phyloP scores from a whole-genome alignment of 78 protist genomes.

The Anaeramoeba ignava region DNA sequence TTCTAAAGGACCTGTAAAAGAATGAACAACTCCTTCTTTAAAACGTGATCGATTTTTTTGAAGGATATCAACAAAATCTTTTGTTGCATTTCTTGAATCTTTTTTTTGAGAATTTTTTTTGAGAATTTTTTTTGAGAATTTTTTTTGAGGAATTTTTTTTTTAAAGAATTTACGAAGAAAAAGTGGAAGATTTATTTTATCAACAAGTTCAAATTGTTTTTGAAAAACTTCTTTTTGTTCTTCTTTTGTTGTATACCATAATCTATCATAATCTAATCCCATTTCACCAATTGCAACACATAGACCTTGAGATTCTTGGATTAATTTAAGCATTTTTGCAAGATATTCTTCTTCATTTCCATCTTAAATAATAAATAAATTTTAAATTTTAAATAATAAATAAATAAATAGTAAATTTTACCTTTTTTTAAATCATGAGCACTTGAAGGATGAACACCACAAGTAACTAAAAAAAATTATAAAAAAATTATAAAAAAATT shows the following conservation, averaged over 20 bases:
- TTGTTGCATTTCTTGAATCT: slow-evolving; percentile 21
- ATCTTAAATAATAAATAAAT: too few relatives aligned
- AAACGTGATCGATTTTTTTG: slow-evolving; percentile 12
- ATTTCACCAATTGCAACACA: slow-evolving; percentile 41
- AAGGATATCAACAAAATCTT: slow-evolving; percentile 28
- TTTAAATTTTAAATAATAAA: too few relatives aligned
- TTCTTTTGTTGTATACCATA: slow-evolving; percentile 22
- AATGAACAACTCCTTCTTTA: slow-evolving; percentile 32
- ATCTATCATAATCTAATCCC: slow-evolving; percentile 44
- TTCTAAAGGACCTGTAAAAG: slow-evolving; percentile 31
- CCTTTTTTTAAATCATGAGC: slow-evolving; percentile 20
- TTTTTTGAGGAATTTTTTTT: too few relatives aligned
- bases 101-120: too few relatives aligned
- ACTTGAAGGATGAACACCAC: slow-evolving; percentile 42
- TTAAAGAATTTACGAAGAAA: too few relatives aligned
- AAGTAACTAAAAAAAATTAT: slow-evolving; percentile 18
- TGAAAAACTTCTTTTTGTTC: slow-evolving; percentile 20
- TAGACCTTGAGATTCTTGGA: not conserved
- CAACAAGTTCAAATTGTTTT: slow-evolving; percentile 33
- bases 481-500: not conserved
- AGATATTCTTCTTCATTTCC: not conserved
- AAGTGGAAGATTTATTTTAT: slow-evolving; percentile 22
- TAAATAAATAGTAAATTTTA: too few relatives aligned
- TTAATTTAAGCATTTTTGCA: not conserved
- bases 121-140: too few relatives aligned